A percentile compares a stretch with the other conserved stretches of the same genome.
phyloP scores from a whole-genome alignment of 495 filamentous ascomycete genomes.

The Xylaria curta region DNA sequence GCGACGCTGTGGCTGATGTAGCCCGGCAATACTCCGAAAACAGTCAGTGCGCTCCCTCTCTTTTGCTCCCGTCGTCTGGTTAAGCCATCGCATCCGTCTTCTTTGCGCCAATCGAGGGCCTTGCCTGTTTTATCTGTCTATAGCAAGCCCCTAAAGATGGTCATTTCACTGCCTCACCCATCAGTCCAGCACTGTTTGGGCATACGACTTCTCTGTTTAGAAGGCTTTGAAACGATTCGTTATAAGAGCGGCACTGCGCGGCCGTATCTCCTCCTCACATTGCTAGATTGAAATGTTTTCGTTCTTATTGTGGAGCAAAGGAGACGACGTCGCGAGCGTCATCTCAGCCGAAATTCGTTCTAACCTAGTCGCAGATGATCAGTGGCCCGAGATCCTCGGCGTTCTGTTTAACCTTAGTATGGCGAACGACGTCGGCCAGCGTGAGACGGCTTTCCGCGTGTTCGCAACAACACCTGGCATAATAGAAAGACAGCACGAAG shows the following conservation, averaged over 20 bases:
- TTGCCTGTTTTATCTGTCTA: constrained; percentile 22
- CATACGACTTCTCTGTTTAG: background rate
- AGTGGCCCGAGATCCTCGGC: constrained; percentile 89
- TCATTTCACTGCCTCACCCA: background rate
- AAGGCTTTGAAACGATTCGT: background rate
- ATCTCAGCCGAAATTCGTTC: constrained; percentile 14
- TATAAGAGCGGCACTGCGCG: background rate
- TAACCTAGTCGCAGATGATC: constrained; percentile 64
- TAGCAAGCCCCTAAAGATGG: background rate
- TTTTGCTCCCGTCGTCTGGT: constrained; percentile 5
- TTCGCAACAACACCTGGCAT: constrained; percentile 95
- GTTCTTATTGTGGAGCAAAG: background rate
- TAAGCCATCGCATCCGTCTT: background rate
- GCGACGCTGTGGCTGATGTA: constrained; percentile 93
- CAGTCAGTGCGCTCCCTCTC: constrained; percentile 60
- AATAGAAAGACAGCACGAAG: constrained; percentile 94
- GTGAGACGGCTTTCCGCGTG: constrained; percentile 91
- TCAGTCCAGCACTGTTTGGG: background rate
- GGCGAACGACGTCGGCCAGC: constrained; percentile 75
- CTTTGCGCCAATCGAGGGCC: background rate
- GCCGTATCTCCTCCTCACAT: background rate
- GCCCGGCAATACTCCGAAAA: constrained; percentile 93
- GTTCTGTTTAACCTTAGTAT: constrained; percentile 88
- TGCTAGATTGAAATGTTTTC: background rate
- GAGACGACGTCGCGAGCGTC: background rate